Percentiles rank a stretch among this genome's conserved stretches.
These are phyloP conservation scores for Adenanthera pavonina DNA, from an alignment of 306 rosid species.

Conservation along the genomic window DNA sequence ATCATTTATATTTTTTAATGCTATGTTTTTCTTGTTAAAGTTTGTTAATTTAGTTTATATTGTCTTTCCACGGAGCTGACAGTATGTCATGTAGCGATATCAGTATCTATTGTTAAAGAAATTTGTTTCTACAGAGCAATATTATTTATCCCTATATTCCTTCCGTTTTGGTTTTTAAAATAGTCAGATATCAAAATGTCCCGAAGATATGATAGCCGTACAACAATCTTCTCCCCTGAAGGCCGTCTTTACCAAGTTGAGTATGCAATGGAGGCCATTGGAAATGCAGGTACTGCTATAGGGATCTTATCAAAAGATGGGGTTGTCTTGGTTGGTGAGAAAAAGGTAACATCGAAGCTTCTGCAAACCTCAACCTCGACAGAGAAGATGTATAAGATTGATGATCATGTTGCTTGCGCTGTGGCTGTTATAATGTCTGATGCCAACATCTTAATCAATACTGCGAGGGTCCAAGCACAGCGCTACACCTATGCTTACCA, in stretches of 20 bases:
- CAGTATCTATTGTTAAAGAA: neutral
- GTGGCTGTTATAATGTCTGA: constrained; percentile 65
- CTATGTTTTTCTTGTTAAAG: neutral
- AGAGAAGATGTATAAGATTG: constrained; percentile 62
- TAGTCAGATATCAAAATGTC: constrained; percentile 47
- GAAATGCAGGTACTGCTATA: constrained; percentile 61
- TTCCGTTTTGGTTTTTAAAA: constrained; percentile 26
- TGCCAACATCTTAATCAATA: constrained; percentile 60
- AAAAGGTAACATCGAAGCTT: constrained; percentile 59
- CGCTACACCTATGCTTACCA: constrained; percentile 54
- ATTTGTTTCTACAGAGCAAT: neutral
- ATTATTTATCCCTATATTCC: constrained; percentile 20
- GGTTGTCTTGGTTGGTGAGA: constrained; percentile 58
- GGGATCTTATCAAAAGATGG: constrained; percentile 62
- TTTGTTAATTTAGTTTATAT: neutral
- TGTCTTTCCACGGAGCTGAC: neutral
- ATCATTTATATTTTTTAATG: neutral
- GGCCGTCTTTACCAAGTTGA: constrained; percentile 66
- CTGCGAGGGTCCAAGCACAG: constrained; percentile 60
- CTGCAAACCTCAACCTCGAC: constrained; percentile 62
- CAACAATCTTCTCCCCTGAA: constrained; percentile 63
- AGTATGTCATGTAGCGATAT: neutral
- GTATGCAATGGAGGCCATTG: constrained; percentile 64
- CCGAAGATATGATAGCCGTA: constrained; percentile 63
- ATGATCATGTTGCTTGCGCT: constrained; percentile 61